These are phyloP conservation scores for Boletus rubroflammeus DNA, from an alignment of 768 basidiomycete species.

Conservation along the genomic window DNA sequence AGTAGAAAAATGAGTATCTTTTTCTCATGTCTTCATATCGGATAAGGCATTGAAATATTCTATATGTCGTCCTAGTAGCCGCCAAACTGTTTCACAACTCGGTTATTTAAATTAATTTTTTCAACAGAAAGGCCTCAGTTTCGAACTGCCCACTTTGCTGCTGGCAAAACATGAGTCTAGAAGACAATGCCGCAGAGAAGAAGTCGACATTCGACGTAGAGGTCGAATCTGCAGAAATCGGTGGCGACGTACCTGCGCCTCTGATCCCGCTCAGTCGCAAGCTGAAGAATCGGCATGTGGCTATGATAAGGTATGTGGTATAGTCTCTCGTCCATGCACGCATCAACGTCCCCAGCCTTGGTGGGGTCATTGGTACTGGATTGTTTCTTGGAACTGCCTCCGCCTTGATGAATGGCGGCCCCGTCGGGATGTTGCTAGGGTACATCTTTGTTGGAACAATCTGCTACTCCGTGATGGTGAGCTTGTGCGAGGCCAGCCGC, in stretches of 20 bases:
- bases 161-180: background rate
- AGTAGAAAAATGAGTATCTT: no score
- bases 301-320: constrained; percentile 26
- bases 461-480: constrained; percentile 34
- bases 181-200: background rate
- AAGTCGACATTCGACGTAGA: background rate
- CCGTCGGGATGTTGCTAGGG: constrained; percentile 40
- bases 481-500: background rate
- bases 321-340: background rate
- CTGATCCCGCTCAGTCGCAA: constrained; percentile 13
- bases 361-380: constrained; percentile 38
- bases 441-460: constrained; percentile 34
- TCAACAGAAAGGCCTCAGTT: background rate
- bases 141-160: background rate
- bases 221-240: background rate
- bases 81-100: background rate
- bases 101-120: background rate
- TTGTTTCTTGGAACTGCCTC: constrained; percentile 28
- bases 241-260: background rate
- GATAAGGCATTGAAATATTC: background rate
- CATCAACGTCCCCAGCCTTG: constrained; percentile 8
- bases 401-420: constrained; percentile 36
- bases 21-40: constrained; percentile 8
- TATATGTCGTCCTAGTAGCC: background rate
- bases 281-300: constrained; percentile 26